Conservation (phyloP, 106 monocot genomes). For the Platanthera guangdongensis region DNA sequence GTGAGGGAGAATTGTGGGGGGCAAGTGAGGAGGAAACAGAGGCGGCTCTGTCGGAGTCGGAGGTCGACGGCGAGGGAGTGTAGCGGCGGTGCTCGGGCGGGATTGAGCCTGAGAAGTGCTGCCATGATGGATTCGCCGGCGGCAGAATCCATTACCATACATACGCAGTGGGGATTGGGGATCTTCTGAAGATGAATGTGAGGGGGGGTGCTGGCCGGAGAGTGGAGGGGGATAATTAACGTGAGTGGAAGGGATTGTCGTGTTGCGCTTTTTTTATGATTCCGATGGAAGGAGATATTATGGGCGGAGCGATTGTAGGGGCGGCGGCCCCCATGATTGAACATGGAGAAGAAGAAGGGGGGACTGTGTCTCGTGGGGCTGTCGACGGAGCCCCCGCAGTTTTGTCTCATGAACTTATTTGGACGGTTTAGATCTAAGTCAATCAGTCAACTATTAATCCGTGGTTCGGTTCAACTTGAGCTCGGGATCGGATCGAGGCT, state of each 20-base stretch:
- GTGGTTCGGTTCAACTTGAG: no score
- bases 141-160: slow-evolving; percentile 1
- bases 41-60: slow-evolving; percentile 46
- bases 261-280: slow-evolving; percentile 3
- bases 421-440: no score
- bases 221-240: neutral
- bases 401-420: no score
- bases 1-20: slow-evolving; percentile 52
- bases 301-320: neutral
- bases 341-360: neutral
- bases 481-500: no score
- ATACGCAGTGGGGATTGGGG: neutral
- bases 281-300: neutral
- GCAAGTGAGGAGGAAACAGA: slow-evolving; percentile 60
- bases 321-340: neutral
- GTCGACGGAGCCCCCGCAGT: neutral
- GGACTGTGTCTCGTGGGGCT: neutral
- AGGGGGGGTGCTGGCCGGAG: neutral
- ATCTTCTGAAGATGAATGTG: neutral
- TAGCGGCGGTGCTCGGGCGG: slow-evolving; percentile 6
- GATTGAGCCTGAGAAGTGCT: slow-evolving; percentile 23
- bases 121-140: slow-evolving; percentile 30
- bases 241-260: slow-evolving; percentile 1
- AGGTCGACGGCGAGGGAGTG: slow-evolving; percentile 44
- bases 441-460: no score